Percentiles rank a stretch among this genome's conserved stretches.
phyloP scores from a whole-genome alignment of 164 flowering plant genomes.

The Santalum album region DNA sequence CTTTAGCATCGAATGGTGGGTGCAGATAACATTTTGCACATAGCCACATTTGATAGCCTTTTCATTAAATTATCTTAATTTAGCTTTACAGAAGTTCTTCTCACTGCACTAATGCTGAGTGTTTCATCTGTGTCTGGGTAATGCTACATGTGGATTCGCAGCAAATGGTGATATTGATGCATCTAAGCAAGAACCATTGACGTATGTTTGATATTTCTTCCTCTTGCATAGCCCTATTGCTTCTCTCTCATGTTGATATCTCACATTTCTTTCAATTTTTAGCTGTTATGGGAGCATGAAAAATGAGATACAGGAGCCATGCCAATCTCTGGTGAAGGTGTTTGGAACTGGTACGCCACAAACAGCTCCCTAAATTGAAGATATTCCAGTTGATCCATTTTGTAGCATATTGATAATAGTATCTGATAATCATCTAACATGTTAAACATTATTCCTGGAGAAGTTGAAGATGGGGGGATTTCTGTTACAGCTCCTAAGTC shows the following conservation, averaged over 20 bases:
- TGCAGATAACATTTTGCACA: not conserved
- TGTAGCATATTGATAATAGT: not conserved
- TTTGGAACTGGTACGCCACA: conserved; percentile 3
- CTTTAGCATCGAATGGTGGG: conserved; percentile 68
- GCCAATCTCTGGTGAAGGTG: conserved; percentile 7
- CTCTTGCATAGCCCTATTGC: not conserved
- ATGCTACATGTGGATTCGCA: not conserved
- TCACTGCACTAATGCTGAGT: not conserved
- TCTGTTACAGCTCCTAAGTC: conserved; percentile 16
- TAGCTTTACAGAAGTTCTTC: not conserved
- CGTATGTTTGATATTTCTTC: conserved; percentile 7
- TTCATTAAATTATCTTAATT: too few species aligned
- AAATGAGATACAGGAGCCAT: conserved; percentile 3
- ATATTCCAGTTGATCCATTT: conserved; percentile 6
- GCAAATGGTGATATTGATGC: conserved; percentile 6
- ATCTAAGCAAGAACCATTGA: conserved; percentile 4
- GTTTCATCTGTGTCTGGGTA: not conserved
- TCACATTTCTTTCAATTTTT: not conserved
- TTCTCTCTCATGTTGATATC: not conserved
- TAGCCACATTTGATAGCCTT: not conserved
- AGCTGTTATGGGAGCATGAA: conserved; percentile 5
- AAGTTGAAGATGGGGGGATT: conserved; percentile 12
- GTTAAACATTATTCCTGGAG: conserved; percentile 12
- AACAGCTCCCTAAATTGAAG: too few species aligned
- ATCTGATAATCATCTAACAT: not conserved